Evolutionary conservation across 192 early-diverging fungal genomes (phyloP).

Genomic region (Coemansia sp.): DNA sequence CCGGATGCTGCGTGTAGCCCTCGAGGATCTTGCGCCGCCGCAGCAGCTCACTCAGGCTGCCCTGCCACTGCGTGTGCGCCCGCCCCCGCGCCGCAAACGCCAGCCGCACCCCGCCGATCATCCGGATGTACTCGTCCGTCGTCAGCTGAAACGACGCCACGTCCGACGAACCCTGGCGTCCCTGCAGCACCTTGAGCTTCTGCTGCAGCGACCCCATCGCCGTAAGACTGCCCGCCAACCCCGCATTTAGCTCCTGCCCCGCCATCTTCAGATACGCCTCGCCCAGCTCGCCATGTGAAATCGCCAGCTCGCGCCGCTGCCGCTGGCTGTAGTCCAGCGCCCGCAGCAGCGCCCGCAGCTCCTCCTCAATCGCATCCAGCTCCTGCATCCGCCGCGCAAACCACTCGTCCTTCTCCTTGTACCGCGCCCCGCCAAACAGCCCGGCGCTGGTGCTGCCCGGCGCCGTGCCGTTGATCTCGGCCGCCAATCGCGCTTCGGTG

Average conservation of each 20-base stretch:
- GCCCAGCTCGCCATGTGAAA: slow-evolving; percentile 74
- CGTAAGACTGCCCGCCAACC: slow-evolving; percentile 65
- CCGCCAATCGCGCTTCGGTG: slow-evolving; percentile 35
- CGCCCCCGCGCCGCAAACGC: slow-evolving; percentile 75
- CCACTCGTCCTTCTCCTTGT: slow-evolving; percentile 75
- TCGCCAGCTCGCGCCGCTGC: slow-evolving; percentile 70
- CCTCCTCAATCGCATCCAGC: slow-evolving; percentile 73
- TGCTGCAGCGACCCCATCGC: slow-evolving; percentile 79
- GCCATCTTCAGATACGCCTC: slow-evolving; percentile 74
- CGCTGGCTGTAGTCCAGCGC: slow-evolving; percentile 75
- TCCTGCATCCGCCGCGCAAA: slow-evolving; percentile 73
- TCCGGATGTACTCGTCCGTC: slow-evolving; percentile 87
- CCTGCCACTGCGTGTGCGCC: slow-evolving; percentile 68
- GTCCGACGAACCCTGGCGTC: slow-evolving; percentile 74
- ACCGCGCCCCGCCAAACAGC: slow-evolving; percentile 72
- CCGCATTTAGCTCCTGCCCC: slow-evolving; percentile 67
- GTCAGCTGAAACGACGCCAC: slow-evolving; percentile 72
- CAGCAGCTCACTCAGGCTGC: slow-evolving; percentile 65
- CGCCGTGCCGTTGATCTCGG: slow-evolving; percentile 45
- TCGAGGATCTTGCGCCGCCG: slow-evolving; percentile 69
- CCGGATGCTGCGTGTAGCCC: slow-evolving; percentile 55
- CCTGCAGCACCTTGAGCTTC: slow-evolving; percentile 74
- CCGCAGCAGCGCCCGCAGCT: slow-evolving; percentile 73
- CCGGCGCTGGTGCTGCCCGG: slow-evolving; percentile 28
- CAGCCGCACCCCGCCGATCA: slow-evolving; percentile 77